Base-by-base conservation (phyloP, 2,329 filamentous ascomycete species). In the Colletotrichum tropicale region DNA sequence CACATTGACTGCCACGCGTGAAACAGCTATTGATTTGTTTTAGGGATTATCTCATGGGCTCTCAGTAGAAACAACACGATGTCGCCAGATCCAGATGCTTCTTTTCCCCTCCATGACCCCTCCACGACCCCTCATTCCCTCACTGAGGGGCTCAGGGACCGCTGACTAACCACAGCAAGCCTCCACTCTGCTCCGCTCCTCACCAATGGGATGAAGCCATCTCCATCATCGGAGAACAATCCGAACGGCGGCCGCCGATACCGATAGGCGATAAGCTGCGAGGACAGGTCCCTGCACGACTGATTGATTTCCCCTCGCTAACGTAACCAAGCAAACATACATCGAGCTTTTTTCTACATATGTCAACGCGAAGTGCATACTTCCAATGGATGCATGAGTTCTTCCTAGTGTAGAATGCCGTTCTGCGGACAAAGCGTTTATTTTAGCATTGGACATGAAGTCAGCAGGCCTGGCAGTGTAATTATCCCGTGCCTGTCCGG, bases 301-400 rank as follows among this genome's bases (percentile, higher is more conserved):
- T 38, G 1, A 38, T 1, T 38, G 34, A 38, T 38, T 8, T 38
- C 34, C 34, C 0, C 15, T 18, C 8, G 1, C 0, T 3, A 18
- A 38, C 16, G 16, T 38, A 8, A 18, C 36, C 16, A 9, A 18
- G 36, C 1, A 18, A 38, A 18, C 36, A 38, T 16, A 2, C 1
- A 38, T 3, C 0, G 36, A 3, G 36, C 36, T 38, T 38, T 38
- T 38, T 2, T 18, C 36, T 38, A 38, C 32, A 36, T 16, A 36
- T 36, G 15, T 1, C 1, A 1, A 9, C 36, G 36, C 36, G 15
- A 38, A 38, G 2, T 38, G 8, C 36, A 5, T 15, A 5, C 16
- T 38, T 38, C 2, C 8, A 38, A 3, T 38, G 4, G 7, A 0
- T 16, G 1, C 8, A 5, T 38, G 36, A 18, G 15, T 16, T 16